Evolutionary conservation across 2,329 filamentous ascomycete species (phyloP).

Genomic region (Neurospora crassa): DNA sequence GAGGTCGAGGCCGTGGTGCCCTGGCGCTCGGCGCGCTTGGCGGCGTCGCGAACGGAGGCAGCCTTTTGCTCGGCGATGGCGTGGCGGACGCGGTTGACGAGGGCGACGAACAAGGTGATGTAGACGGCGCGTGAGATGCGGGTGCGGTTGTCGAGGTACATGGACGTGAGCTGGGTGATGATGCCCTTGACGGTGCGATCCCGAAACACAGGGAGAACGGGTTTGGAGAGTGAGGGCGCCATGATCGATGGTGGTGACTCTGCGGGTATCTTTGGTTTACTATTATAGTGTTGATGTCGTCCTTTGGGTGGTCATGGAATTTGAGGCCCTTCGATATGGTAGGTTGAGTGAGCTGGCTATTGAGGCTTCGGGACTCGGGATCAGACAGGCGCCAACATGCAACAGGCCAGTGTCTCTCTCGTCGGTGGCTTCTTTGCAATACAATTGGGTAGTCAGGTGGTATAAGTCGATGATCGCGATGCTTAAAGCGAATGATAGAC

Average conservation of each 20-base stretch:
- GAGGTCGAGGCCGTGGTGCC: conserved; percentile 38
- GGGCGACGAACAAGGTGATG: conserved; percentile 68
- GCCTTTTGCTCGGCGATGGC: conserved; percentile 91
- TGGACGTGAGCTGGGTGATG: conserved; percentile 55
- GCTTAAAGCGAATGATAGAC: neutral
- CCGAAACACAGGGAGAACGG: conserved; percentile 41
- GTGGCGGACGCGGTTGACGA: conserved; percentile 80
- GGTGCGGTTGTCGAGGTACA: conserved; percentile 73
- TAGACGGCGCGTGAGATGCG: conserved; percentile 78
- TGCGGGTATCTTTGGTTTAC: neutral
- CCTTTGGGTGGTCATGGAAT: neutral
- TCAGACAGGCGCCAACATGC: neutral
- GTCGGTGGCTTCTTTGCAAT: neutral
- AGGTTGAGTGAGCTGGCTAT: neutral
- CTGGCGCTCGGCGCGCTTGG: conserved; percentile 38
- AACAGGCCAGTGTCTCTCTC: neutral
- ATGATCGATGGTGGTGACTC: conserved; percentile 31
- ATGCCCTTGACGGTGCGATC: conserved; percentile 57
- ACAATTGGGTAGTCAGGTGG: neutral
- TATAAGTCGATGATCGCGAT: neutral
- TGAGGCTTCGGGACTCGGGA: neutral
- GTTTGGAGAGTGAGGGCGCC: conserved; percentile 63
- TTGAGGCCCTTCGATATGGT: neutral
- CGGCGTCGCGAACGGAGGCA: conserved; percentile 59
- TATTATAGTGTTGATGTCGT: neutral